These are phyloP conservation scores for Nevesoporus exiguus DNA, from an alignment of 768 basidiomycete genomes.

Conservation along the genomic window DNA sequence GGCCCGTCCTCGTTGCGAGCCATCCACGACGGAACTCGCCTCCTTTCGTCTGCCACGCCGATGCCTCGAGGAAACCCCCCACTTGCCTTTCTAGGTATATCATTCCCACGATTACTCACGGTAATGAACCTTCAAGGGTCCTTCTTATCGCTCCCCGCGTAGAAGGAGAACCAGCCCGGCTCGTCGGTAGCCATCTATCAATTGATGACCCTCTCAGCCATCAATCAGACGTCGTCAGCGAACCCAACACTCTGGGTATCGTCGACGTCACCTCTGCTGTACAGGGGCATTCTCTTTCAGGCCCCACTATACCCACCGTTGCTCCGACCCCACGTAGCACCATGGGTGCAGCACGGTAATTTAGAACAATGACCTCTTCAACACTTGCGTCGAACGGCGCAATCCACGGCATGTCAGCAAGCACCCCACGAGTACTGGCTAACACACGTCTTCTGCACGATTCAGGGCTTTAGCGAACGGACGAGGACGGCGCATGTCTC, in stretches of 20 bases:
- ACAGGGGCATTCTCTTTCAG: constrained; percentile 4
- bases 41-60: constrained; percentile 24
- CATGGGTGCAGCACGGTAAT: constrained; percentile 16
- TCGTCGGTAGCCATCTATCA: background rate
- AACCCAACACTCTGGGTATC: background rate
- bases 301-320: constrained; percentile 27
- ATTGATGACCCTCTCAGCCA: background rate
- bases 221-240: background rate
- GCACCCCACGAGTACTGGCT: background rate
- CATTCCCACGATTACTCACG: constrained; percentile 15
- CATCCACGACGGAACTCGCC: constrained; percentile 20
- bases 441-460: constrained; percentile 6
- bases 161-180: constrained; percentile 4
- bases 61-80: constrained; percentile 29
- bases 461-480: background rate
- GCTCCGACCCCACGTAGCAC: constrained; percentile 3
- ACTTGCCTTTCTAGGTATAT: constrained; percentile 14
- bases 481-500: background rate
- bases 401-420: background rate
- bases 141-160: constrained; percentile 1
- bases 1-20: constrained; percentile 27
- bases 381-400: background rate
- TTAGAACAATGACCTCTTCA: constrained; percentile 9
- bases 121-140: constrained; percentile 21
- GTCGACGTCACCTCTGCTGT: constrained; percentile 8